Base-by-base conservation (phyloP, 163 green algal genomes). In the Prototheca stagnorum region DNA sequence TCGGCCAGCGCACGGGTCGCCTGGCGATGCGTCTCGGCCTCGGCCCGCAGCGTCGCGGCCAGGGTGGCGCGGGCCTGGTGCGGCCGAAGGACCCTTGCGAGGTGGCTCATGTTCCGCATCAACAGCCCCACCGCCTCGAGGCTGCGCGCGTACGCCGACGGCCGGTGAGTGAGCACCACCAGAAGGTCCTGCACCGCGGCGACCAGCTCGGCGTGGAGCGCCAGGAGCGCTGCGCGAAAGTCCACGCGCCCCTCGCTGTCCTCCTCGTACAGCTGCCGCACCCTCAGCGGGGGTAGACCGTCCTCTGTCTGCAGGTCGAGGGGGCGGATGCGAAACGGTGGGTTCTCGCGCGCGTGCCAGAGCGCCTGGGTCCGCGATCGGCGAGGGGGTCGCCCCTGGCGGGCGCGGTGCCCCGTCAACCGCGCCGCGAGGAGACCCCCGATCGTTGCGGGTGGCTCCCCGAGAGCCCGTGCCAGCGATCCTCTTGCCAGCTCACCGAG, bases 61-160 rank as follows among this genome's bases (percentile, higher is more conserved):
- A 64, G 39, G 2, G 40, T 54, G 21, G 19, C 40, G 5, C 49
- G 29, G 15, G 56, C 67, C 58, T 76, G 67, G n/a, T 56, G 37
- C 5, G 60, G 55, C 5, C 70, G 58, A 7, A 74, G 33, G 15
- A 56, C 33, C 51, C 74, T 72, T 3, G 64, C 44, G n/a, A 79
- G 54, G 42, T 71, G 59, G 40, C 63, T 50, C 57, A 73, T 65
- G 51, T 79, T 76, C 23, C 67, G 51, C 22, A 74, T n/a, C 9
- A 77, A 27, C 0, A 49, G 12, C 2, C 57, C 48, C n/a, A 73
- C 39, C 11, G 61, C 52, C 21, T 74, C 56, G 16, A 73, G 49
- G 19, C 44, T 28, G 4, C 68, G 53, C 11, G 63, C 55, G 39
- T 56, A 65, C 2, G 36, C 21, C 4, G 41, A 54, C 5, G 71